Base-by-base conservation (phyloP, 176 grass and related monocot genomes). In the Echinochloa phyllopogon region DNA sequence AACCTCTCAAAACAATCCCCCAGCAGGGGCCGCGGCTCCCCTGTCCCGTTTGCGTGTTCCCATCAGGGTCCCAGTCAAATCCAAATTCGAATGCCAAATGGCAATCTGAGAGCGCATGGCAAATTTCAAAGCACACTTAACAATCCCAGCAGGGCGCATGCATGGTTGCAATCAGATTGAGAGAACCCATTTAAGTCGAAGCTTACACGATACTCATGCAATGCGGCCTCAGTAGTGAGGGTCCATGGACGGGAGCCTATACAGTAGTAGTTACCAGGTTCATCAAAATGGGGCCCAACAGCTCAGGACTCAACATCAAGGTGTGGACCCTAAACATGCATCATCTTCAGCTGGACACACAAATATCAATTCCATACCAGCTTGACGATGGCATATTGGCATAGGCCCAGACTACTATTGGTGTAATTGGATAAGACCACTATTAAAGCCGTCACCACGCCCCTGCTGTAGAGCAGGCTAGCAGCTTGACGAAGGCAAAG, bases 231-330 rank as follows among this genome's bases (percentile, higher is more conserved):
- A 18, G 0, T 13, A 20, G 8, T 65, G 21, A 14, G 27, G 20
- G 8, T 42, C 42, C 47, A 56, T 17, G 0, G 18, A 2, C 4
- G 12, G 48, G 51, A 62, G 45, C 7, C 55, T 86, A 55, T 37
- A 43, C 25, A 33, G 29, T 2, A 80, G 29, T 3, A 55, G 41
- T 21, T 37, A 25, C n/a, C 5, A 2, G 2, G 6, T 47, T 72
- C 9, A 55, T 13, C 48, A 88, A 40, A 89, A 67, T 40, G 82
- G 79, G 36, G 16, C n/a, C 68, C n/a, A 33, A 1, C 15, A 12
- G 3, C 33, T 25, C 10, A 79, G 15, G 58, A 64, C 62, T 73
- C 12, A 66, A 0, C 36, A 74, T 37, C 14, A 57, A 75, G 48
- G 38, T 36, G 5, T 82, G 48, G n/a, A 67, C 3, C 5, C 12